Conservation (phyloP, 2,329 filamentous ascomycete genomes). For the Tolypocladium pustulatum region DNA sequence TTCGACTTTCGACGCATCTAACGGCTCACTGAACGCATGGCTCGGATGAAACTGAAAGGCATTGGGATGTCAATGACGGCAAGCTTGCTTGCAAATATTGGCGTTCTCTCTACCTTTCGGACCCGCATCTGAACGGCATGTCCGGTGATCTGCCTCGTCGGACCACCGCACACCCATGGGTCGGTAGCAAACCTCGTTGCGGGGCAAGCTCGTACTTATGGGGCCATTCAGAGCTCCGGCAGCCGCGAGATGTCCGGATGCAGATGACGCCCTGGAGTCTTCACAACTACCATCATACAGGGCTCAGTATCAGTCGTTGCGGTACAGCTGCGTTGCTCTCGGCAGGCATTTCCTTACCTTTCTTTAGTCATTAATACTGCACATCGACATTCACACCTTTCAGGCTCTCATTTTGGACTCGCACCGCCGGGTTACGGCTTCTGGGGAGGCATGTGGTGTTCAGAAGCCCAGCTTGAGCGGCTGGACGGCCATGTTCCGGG, state of each 20-base stretch:
- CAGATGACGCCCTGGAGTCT: neutral
- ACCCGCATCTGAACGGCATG: constrained; percentile 26
- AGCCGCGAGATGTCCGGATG: constrained; percentile 4
- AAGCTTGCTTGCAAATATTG: constrained; percentile 2
- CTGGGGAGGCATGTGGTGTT: constrained; percentile 22
- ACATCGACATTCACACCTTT: constrained; percentile 6
- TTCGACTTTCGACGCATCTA: constrained; percentile 31
- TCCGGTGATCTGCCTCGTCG: constrained; percentile 20
- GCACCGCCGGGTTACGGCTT: constrained; percentile 16
- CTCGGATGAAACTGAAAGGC: constrained; percentile 22
- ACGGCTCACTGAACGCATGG: constrained; percentile 24
- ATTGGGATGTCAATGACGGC: constrained; percentile 5
- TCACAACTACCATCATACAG: neutral
- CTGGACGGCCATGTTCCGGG: neutral
- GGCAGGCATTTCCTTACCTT: constrained; percentile 18
- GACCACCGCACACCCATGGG: constrained; percentile 6
- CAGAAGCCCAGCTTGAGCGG: constrained; percentile 1
- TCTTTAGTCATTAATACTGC: constrained; percentile 15
- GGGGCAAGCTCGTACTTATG: neutral
- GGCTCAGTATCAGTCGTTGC: constrained; percentile 21
- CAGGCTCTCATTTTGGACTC: constrained; percentile 13
- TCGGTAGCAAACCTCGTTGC: neutral
- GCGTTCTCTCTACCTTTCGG: constrained; percentile 7
- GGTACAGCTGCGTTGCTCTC: constrained; percentile 22
- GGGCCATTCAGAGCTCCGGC: constrained; percentile 2